These are phyloP conservation scores for Arabis alpina DNA, from an alignment of 345 rosid genomes.

Conservation along the genomic window DNA sequence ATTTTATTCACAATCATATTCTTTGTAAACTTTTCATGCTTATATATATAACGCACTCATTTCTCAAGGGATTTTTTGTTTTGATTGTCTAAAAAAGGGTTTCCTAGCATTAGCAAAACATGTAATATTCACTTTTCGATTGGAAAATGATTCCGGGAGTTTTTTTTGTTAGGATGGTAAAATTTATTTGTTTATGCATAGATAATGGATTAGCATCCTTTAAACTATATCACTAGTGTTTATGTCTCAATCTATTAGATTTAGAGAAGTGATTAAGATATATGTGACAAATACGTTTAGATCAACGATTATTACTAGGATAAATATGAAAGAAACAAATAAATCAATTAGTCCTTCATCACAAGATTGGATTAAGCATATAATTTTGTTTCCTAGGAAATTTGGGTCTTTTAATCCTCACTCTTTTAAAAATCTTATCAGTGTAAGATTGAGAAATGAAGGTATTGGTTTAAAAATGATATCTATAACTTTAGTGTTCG, in stretches of 20 bases:
- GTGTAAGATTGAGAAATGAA: not conserved
- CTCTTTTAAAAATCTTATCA: too few species aligned
- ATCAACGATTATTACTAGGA: not conserved
- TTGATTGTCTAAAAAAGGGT: not conserved
- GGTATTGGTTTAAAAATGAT: constrained; percentile 1
- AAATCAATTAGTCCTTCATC: too few species aligned
- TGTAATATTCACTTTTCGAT: not conserved
- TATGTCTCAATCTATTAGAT: not conserved
- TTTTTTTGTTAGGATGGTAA: too few species aligned
- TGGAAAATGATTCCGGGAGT: too few species aligned
- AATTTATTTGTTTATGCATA: not conserved
- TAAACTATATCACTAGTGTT: not conserved
- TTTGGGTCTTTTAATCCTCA: too few species aligned
- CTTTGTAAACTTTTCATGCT: not conserved
- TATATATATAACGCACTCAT: not conserved
- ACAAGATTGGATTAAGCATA: too few species aligned
- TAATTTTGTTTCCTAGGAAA: too few species aligned
- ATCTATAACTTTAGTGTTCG: not conserved
- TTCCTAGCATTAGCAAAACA: not conserved
- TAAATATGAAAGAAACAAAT: too few species aligned
- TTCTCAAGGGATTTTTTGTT: not conserved
- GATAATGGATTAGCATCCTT: not conserved
- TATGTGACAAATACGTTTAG: constrained; percentile 3
- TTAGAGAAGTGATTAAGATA: not conserved
- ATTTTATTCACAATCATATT: not conserved